Evolutionary conservation across 2,329 filamentous ascomycete species (phyloP), one percentile per base, ranked within the genome.

Genomic region (Helotiales sp.): DNA sequence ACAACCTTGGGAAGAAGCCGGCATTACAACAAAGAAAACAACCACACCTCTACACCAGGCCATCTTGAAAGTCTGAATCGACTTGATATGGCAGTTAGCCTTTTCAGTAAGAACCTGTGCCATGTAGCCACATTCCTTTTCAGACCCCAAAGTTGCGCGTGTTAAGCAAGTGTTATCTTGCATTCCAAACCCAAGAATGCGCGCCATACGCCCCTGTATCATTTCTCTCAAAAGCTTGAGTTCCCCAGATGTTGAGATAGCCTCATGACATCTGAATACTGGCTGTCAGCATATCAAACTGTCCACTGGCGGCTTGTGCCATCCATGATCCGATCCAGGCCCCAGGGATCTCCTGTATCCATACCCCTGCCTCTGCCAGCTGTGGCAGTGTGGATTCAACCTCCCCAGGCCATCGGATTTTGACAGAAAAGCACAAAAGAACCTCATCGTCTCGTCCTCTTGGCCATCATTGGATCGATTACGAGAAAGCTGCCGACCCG

Each of bases 391-490:
- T 57, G 30, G 54, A 22, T 11, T 11, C 37, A 43, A 11, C 11
- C 15, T 15, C 10, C 37, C 37, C 11, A 34, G 15, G 37, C 1
- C 37, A 40, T 34, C 30, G 30, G 30, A 34, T 55, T 55, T 17
- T 34, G 28, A 20, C n/a, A n/a, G n/a, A 34, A 55, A 52, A 52
- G 49, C 49, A 52, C 49, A 52, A 52, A 24, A 57, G 57, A 30
- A 28, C 22, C 24, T 47, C 24, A 28, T 30, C 57, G 13, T 60
- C 55, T 8, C 4, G 17, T n/a, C 30, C 20, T 30, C 57, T 30
- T 60, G 26, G 26, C 37, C 34, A 60, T 47, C 22, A 60, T 60
- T 60, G 57, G 57, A 10, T 45, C 57, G 22, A 28, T 43, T 60
- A 60, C 57, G 57, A 60, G 37, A 28, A 28, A n/a, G 24, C 37